Base-by-base conservation (phyloP, 257 asterid genomes). In the Paulownia fortunei region DNA sequence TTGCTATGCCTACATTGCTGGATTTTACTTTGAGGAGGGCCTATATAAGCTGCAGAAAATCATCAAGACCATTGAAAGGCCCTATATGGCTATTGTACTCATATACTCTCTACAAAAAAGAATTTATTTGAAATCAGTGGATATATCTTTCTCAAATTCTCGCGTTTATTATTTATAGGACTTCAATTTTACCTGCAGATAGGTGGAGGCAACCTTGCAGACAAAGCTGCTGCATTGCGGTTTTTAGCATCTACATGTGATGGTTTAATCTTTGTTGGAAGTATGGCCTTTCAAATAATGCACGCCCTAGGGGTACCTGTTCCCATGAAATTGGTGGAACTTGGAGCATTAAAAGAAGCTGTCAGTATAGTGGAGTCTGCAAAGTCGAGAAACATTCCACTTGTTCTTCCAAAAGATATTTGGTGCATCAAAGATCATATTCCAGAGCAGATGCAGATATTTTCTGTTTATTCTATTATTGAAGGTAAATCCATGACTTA, bases 201-300 rank as follows among this genome's bases (percentile, higher is more conserved):
- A 71, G 91, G 97, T 30, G 99, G 99, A 71, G 88, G 90, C 52
- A 89, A 87, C 81, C 90, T 95, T 67, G 81, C 80, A 52, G 88
- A 78, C 27, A 95, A 95, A 89, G 93, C 89, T 78, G 87, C 83
- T 39, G 97, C 97, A 30, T 52, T 93, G 85, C 86, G 27, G 30
- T 78, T 82, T 72, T 83, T 95, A 72, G 88, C 86, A 73, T 87
- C 93, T 76, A 76, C 21, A 49, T 95, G 99, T 85, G 98, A 95
- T 77, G 94, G 96, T 73, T 80, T 95, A 49, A 81, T 90, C 52
- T 93, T 95, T 87, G 89, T 93, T 80, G 99, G 99, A 69, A 81
- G 78, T 78, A 85, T 92, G 86, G 96, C 92, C 44, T 93, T 91
- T 81, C 97, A 90, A 81, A 91, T 95, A 73, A 84, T 95, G 97